phyloP scores from a whole-genome alignment of 2,329 filamentous ascomycete genomes.

The Stagonosporopsis tanaceti region DNA sequence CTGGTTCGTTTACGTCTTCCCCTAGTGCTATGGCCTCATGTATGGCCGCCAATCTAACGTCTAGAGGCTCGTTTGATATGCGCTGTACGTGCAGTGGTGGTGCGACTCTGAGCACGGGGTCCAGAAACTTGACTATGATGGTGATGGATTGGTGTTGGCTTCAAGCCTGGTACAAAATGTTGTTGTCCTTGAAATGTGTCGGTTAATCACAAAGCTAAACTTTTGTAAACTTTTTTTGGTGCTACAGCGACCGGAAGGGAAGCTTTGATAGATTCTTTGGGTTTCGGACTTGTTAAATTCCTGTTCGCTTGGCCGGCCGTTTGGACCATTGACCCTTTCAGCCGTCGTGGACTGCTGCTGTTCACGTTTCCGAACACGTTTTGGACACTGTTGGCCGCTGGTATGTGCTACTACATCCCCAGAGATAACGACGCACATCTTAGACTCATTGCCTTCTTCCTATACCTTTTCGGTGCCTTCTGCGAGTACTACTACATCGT shows the following conservation, averaged over 20 bases:
- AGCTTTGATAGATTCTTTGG: constrained; percentile 63
- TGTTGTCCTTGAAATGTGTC: no score
- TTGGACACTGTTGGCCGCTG: constrained; percentile 57
- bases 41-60: no score
- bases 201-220: no score
- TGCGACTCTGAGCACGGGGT: no score
- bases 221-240: no score
- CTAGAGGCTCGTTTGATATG: no score
- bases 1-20: no score
- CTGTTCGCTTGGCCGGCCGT: constrained; percentile 66
- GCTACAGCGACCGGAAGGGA: constrained; percentile 50
- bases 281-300: constrained; percentile 67
- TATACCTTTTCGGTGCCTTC: constrained; percentile 63
- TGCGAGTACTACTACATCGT: constrained; percentile 11
- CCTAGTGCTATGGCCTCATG: no score
- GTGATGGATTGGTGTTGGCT: no score
- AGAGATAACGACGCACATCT: constrained; percentile 51
- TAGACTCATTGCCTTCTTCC: constrained; percentile 63
- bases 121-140: no score
- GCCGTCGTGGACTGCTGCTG: constrained; percentile 59
- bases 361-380: constrained; percentile 62
- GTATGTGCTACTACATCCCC: constrained; percentile 63
- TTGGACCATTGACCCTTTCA: constrained; percentile 62
- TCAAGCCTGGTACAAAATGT: no score
- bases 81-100: no score